phyloP scores from a whole-genome alignment of 805 yeast genomes.

The Monosporozyma servazzii region DNA sequence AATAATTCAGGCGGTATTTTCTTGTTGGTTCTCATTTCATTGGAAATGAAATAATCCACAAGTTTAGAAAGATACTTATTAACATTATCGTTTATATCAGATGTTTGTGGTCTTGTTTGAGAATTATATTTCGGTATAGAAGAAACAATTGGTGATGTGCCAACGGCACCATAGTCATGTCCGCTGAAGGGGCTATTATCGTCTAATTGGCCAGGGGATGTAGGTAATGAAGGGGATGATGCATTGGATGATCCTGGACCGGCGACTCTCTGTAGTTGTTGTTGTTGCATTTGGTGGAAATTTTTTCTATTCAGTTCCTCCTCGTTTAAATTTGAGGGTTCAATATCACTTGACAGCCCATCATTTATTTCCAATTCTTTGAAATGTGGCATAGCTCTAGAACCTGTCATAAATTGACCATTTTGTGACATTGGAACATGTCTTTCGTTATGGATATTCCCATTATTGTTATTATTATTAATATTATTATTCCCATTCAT shows the following conservation, averaged over 20 bases:
- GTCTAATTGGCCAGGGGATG: constrained; percentile 27
- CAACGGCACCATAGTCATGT: constrained; percentile 21
- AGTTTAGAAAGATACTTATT: constrained; percentile 25
- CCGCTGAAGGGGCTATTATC: constrained; percentile 26
- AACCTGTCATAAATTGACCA: background rate
- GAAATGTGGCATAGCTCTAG: constrained; percentile 12
- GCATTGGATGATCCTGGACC: constrained; percentile 3
- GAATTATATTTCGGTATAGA: constrained; percentile 22
- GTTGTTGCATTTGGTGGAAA: constrained; percentile 2
- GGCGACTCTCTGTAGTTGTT: background rate
- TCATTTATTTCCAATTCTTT: constrained; percentile 30
- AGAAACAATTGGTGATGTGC: constrained; percentile 27
- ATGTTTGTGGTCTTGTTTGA: constrained; percentile 17
- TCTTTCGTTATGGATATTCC: background rate
- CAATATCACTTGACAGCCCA: constrained; percentile 32
- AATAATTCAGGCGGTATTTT: constrained; percentile 22
- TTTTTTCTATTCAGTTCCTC: background rate
- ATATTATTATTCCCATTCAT: background rate
- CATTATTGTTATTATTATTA: background rate
- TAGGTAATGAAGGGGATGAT: constrained; percentile 27
- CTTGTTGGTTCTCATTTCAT: constrained; percentile 21
- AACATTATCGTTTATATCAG: constrained; percentile 28
- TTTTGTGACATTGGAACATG: constrained; percentile 3
- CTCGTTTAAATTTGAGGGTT: constrained; percentile 12
- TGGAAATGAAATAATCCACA: constrained; percentile 29